Percentiles rank a stretch among this genome's conserved stretches.
Conservation (phyloP, 441 rosid genomes). For the Adansonia madagascariensis region DNA sequence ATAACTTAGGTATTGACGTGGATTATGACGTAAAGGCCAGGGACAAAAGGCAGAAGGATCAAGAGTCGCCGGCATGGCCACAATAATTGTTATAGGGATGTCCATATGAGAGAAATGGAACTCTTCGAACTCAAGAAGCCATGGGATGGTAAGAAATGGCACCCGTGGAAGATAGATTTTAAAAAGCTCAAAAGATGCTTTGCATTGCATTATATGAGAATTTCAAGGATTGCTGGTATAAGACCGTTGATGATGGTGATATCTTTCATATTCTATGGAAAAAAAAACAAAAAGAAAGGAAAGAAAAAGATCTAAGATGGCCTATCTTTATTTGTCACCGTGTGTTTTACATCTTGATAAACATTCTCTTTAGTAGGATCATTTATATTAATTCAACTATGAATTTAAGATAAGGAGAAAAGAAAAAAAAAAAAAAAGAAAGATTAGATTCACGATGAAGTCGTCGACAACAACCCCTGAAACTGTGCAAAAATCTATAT, state of each 20-base stretch:
- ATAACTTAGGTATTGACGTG: too few species aligned
- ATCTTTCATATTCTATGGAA: constrained; percentile 28
- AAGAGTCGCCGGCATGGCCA: too few species aligned
- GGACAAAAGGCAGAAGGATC: too few species aligned
- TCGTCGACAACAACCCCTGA: too few species aligned
- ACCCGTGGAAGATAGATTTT: constrained; percentile 34
- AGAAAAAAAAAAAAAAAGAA: too few species aligned
- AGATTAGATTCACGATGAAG: constrained; percentile 8
- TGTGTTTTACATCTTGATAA: not conserved
- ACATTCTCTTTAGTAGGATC: not conserved
- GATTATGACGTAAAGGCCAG: too few species aligned
- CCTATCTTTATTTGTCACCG: not conserved
- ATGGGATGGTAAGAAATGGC: constrained; percentile 28
- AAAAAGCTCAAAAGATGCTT: constrained; percentile 29
- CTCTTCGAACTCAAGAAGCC: constrained; percentile 62
- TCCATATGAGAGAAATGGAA: constrained; percentile 47
- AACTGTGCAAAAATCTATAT: too few species aligned
- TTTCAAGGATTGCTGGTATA: not conserved
- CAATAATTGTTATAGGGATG: too few species aligned
- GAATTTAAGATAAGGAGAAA: not conserved
- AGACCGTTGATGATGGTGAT: not conserved
- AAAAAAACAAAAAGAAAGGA: too few species aligned
- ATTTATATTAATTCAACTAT: not conserved
- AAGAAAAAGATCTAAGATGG: not conserved
- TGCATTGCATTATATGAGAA: not conserved